Evolutionary conservation across 202 grass and related monocot genomes (phyloP), one percentile per base, ranked within the genome.

Genomic region (Panicum virgatum): DNA sequence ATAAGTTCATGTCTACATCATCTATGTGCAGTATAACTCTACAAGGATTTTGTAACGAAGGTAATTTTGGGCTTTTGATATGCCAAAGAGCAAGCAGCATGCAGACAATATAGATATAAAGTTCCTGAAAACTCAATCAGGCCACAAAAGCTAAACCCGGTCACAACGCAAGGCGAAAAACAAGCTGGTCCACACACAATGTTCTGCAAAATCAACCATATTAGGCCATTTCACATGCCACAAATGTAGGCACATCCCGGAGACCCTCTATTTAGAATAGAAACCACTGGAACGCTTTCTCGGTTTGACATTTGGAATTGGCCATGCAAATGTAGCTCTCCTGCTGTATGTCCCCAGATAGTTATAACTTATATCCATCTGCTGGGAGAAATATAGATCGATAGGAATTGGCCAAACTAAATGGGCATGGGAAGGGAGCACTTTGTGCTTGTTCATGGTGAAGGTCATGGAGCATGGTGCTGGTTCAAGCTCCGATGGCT

Each of bases 401-500:
- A 52, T 23, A 60, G 67, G 34, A 23, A 82, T 72, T 22, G 65
- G 78, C 40, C 52, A 82, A 46, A 10, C 32, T 58, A n/a, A 44
- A 78, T 59, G 59, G 78, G 30, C 42, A 82, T 86, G 87, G 48
- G 66, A 73, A 79, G 9, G 68, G 83, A 90, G 52, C 83, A 79
- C 53, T 83, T 90, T 57, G 84, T 90, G 34, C 84, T 90, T 75
- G 83, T 90, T 78, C 88, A 90, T 63, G 88, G 88, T 16, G 84
- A 86, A 73, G 88, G 88, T 6, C 88, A 90, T 75, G 88, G 88
- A 22, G 75, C 32, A 36, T 90, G 88, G 83, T 90, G 83, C 56
- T 90, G 88, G 88, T 86, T 86, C 84, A 90, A 90, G 80, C 79
- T 90, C 23, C 80, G 84, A 10, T 90, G 88, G 83, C 88, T 90